Conservation (phyloP, 2,329 filamentous ascomycete genomes). For the Neoarthrinium moseri region DNA sequence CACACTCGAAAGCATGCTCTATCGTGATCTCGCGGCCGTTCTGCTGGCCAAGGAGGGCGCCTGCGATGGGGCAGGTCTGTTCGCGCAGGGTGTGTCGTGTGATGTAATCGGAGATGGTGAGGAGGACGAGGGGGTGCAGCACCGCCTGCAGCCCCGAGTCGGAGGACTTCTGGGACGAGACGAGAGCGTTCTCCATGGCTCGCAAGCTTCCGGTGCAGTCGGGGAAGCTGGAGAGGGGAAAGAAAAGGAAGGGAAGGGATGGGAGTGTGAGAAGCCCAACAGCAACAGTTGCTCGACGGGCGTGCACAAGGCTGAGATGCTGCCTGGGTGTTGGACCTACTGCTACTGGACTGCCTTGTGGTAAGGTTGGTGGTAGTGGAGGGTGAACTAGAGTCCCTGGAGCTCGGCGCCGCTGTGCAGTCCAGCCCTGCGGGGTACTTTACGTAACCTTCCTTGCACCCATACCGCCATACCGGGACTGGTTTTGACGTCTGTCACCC, state of each 20-base stretch:
- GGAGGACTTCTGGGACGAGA: slow-evolving; percentile 65
- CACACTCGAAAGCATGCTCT: slow-evolving; percentile 89
- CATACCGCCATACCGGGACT: too few relatives aligned
- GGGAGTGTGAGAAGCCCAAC: too few relatives aligned
- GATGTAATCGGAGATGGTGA: slow-evolving; percentile 96
- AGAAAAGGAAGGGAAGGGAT: not conserved
- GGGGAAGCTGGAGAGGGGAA: not conserved
- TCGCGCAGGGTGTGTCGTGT: slow-evolving; percentile 82
- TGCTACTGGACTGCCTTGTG: too few relatives aligned
- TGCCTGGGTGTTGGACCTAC: too few relatives aligned
- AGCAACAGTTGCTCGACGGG: too few relatives aligned
- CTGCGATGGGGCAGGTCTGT: slow-evolving; percentile 74
- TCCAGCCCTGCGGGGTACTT: too few relatives aligned
- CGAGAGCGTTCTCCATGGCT: slow-evolving; percentile 59
- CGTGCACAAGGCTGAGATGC: not conserved
- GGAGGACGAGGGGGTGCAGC: slow-evolving; percentile 89
- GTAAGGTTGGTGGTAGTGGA: too few relatives aligned
- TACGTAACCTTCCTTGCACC: too few relatives aligned
- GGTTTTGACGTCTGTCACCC: too few relatives aligned
- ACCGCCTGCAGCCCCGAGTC: slow-evolving; percentile 78
- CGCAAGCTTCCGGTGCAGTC: not conserved
- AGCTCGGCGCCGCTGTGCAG: too few relatives aligned
- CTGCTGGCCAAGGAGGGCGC: slow-evolving; percentile 87
- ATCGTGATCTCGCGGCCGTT: slow-evolving; percentile 88
- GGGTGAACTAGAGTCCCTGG: too few relatives aligned